Evolutionary conservation across 139 green algal species (phyloP), one percentile per base, ranked within the genome.

Genomic region (Bryopsis sp.): DNA sequence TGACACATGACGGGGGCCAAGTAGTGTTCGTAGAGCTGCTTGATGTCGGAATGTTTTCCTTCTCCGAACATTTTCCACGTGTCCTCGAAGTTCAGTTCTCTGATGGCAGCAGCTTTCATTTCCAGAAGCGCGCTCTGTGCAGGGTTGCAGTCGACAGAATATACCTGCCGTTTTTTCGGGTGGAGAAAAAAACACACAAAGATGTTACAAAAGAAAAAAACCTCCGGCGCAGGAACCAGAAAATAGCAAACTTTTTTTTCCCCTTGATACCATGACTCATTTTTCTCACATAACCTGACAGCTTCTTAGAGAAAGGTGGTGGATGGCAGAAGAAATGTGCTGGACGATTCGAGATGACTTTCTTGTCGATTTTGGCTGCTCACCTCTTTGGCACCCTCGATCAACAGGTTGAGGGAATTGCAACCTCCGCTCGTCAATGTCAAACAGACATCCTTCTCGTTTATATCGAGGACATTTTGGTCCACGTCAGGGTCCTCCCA

Each of bases 131-230:
- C 89, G 5, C 72, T 86, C 58, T 98, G 92, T 4, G 94, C 94
- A 22, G 92, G 91, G 80, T 99, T 99, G 85, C 95, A 97, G 86
- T 99, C 94, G 54, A 98, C 94, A 2, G 80, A 85, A 46, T 93
- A 88, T 26, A 97, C 91, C 78, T 89, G 78, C 29, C 60, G 48
- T 54, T 11, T n/a, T n/a, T n/a, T n/a, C n/a, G n/a, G n/a, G n/a
- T n/a, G n/a, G n/a, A n/a, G n/a, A n/a, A n/a, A n/a, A n/a, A n/a
- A n/a, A n/a, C n/a, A n/a, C n/a, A 38, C n/a, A 47, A 59, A 67
- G 24, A 67, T n/a, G n/a, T n/a, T n/a, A n/a, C n/a, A n/a, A n/a
- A n/a, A n/a, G n/a, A n/a, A n/a, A n/a, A n/a, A n/a, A n/a, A n/a
- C n/a, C n/a, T n/a, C n/a, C n/a, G n/a, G n/a, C n/a, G n/a, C n/a